Evolutionary conservation across 163 green algal genomes (phyloP), one percentile per base, ranked within the genome.

Genomic region (Chlorella variabilis): DNA sequence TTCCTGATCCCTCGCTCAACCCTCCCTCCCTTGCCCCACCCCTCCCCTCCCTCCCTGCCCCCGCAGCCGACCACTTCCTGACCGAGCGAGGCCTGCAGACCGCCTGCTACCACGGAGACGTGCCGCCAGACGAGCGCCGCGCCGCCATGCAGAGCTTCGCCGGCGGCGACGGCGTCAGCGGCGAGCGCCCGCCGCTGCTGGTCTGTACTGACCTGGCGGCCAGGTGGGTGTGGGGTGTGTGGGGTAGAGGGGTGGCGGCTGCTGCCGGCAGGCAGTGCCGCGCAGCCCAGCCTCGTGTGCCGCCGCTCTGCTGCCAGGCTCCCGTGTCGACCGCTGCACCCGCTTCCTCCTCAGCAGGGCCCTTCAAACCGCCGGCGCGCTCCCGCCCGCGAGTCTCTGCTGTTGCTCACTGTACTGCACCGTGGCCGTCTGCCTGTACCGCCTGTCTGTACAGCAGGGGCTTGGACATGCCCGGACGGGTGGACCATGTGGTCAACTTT

Each of bases 401-500:
- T n/a, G n/a, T n/a, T n/a, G n/a, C n/a, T n/a, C n/a, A n/a, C n/a
- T n/a, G n/a, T n/a, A n/a, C n/a, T n/a, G n/a, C n/a, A n/a, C n/a
- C n/a, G n/a, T n/a, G n/a, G n/a, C n/a, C n/a, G n/a, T n/a, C n/a
- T n/a, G n/a, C n/a, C n/a, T n/a, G n/a, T n/a, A n/a, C n/a, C n/a
- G n/a, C n/a, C n/a, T n/a, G n/a, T n/a, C n/a, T n/a, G n/a, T n/a
- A n/a, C n/a, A 23, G 75, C 76, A 88, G 94, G 54, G 95, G 94
- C 17, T 81, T 97, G 42, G 93, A 97, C 85, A 95, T 98, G 58
- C 89, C 93, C 0, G 76, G 67, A 45, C 77, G 80, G 4, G 94
- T 99, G 1, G 94, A 98, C 85, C 93, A 98, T 81, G 93, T 99
- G 9, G 78, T 99, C 78, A 99, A 98, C 87, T 99, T 99, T 89